Percentiles rank a stretch among this genome's conserved stretches.
phyloP scores from a whole-genome alignment of 2,329 filamentous ascomycete species.

The Herpotrichia juniperi region DNA sequence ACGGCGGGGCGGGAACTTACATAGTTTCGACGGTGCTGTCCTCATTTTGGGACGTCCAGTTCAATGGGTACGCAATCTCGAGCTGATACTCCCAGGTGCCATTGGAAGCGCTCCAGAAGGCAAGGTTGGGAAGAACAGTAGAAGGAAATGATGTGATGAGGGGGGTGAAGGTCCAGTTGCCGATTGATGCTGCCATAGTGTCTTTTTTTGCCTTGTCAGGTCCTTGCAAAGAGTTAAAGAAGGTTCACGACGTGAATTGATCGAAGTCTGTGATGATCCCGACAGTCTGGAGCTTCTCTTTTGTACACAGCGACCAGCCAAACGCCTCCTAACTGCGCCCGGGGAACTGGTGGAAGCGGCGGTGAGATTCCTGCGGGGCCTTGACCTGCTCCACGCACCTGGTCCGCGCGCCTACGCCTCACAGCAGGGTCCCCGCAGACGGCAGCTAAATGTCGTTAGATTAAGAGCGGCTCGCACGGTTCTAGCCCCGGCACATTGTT shows the following conservation, averaged over 20 bases:
- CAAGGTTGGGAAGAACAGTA: conserved; percentile 34
- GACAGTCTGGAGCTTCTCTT: neutral
- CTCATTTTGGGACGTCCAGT: conserved; percentile 34
- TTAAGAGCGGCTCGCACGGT: conserved; percentile 6
- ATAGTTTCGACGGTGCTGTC: conserved; percentile 35
- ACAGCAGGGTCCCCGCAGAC: neutral
- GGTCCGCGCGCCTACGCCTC: neutral
- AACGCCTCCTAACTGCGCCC: neutral
- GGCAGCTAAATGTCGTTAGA: conserved; percentile 6
- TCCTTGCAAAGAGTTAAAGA: neutral
- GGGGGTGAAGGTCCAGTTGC: conserved; percentile 36
- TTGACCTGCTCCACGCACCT: conserved; percentile 7
- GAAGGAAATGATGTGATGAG: conserved; percentile 28
- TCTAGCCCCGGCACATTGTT: conserved; percentile 14
- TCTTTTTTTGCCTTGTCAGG: neutral
- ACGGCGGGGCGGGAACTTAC: conserved; percentile 20
- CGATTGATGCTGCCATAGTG: conserved; percentile 18
- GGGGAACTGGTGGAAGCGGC: neutral
- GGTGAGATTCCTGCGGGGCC: conserved; percentile 3
- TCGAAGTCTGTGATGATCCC: neutral
- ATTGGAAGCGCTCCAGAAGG: conserved; percentile 38
- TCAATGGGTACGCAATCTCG: conserved; percentile 39
- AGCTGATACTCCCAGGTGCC: conserved; percentile 43
- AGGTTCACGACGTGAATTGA: neutral
- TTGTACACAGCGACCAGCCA: conserved; percentile 2